Conservation (phyloP, 371 early-diverging fungal genomes). For the Mortierella sp. region DNA sequence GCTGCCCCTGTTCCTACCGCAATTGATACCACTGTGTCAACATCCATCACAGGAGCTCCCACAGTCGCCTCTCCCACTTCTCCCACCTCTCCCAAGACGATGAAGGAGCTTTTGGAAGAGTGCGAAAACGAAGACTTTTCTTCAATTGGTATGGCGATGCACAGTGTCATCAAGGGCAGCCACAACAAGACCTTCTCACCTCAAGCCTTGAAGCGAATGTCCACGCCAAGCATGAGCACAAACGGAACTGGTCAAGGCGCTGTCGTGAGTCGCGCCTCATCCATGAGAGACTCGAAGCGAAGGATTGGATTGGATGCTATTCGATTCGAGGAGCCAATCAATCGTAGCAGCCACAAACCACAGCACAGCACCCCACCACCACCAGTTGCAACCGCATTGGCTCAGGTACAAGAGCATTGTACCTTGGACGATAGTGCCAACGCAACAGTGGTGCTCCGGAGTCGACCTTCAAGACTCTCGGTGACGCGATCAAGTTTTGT, state of each 20-base stretch:
- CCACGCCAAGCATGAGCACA: not conserved
- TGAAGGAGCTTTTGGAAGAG: slow-evolving; percentile 30
- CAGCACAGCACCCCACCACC: not conserved
- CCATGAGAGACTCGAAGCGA: slow-evolving; percentile 39
- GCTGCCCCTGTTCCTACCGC: not conserved
- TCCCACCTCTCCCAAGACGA: slow-evolving; percentile 21
- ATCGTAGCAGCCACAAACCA: no score
- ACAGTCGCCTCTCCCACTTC: no score
- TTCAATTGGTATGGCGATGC: slow-evolving; percentile 4
- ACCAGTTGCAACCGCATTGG: not conserved
- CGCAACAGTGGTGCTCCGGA: slow-evolving; percentile 29
- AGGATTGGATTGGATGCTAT: slow-evolving; percentile 29
- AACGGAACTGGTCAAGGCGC: slow-evolving; percentile 8
- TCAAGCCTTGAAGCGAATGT: slow-evolving; percentile 7
- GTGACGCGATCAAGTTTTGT: not conserved
- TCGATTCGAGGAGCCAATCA: slow-evolving; percentile 34
- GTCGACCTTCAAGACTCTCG: slow-evolving; percentile 3
- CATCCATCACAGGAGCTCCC: not conserved
- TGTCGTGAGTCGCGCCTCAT: slow-evolving; percentile 32
- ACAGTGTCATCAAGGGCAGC: slow-evolving; percentile 5
- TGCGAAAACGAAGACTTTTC: slow-evolving; percentile 27
- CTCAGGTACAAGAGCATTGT: not conserved
- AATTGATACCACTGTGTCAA: not conserved
- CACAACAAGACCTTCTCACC: slow-evolving; percentile 51
- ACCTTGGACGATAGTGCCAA: not conserved